These are phyloP conservation scores for Geranium rotundifolium DNA, from an alignment of 345 rosid genomes.

Conservation along the genomic window DNA sequence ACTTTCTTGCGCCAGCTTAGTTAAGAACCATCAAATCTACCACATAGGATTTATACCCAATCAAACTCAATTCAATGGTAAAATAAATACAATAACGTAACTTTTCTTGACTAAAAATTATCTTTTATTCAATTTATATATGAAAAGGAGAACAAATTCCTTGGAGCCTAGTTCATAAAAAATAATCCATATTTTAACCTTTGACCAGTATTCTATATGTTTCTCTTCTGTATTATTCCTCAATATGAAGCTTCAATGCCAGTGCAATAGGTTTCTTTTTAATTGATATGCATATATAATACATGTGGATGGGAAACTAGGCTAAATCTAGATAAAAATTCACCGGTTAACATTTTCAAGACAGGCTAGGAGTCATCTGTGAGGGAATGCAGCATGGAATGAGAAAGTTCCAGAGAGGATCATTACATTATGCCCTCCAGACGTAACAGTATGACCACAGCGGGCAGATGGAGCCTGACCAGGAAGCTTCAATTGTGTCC, in stretches of 20 bases:
- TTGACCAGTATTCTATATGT: not conserved
- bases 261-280: not conserved
- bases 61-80: not conserved
- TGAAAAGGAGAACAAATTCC: not conserved
- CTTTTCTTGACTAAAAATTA: too few species aligned
- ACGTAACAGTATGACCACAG: slow-evolving; percentile 86
- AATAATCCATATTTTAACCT: not conserved
- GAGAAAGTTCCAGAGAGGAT: slow-evolving; percentile 15
- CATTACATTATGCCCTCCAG: slow-evolving; percentile 86
- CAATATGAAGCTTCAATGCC: not conserved
- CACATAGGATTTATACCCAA: not conserved
- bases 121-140: not conserved
- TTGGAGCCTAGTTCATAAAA: not conserved
- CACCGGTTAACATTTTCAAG: too few species aligned
- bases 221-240: not conserved
- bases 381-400: slow-evolving; percentile 1
- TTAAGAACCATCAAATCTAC: not conserved
- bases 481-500: slow-evolving; percentile 99
- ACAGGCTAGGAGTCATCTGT: not conserved
- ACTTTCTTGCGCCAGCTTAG: not conserved
- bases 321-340: too few species aligned
- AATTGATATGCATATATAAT: not conserved
- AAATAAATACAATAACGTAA: not conserved
- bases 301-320: not conserved
- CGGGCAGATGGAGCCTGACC: slow-evolving; percentile 94